Percentiles rank a stretch among this genome's conserved stretches.
Conservation (phyloP, 257 asterid genomes). For the Scutellaria galericulata region DNA sequence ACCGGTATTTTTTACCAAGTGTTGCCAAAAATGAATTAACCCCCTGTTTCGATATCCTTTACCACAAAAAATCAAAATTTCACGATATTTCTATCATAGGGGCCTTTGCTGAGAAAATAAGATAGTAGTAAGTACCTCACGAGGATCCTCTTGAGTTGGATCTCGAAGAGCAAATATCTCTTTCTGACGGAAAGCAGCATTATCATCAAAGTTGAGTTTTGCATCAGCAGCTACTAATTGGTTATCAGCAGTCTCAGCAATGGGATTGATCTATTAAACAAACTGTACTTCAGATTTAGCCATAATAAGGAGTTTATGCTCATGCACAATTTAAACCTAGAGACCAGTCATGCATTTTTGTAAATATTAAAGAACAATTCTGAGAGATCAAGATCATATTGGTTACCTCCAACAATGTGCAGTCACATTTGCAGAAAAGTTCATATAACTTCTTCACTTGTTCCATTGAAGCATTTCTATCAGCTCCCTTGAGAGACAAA, state of each 20-base stretch:
- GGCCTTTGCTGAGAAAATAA: not conserved
- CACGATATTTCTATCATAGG: no score
- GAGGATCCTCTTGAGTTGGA: constrained; percentile 97
- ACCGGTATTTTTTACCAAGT: no score
- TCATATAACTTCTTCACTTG: constrained; percentile 97
- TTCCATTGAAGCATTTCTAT: constrained; percentile 81
- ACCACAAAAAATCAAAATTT: no score
- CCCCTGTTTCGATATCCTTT: no score
- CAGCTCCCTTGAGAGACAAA: constrained; percentile 86
- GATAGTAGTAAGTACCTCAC: constrained; percentile 66
- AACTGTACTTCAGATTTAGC: constrained; percentile 26
- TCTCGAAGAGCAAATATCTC: constrained; percentile 86
- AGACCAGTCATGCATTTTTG: not conserved
- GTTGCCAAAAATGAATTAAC: no score
- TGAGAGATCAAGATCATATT: not conserved
- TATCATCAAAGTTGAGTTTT: constrained; percentile 94
- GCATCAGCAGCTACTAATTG: constrained; percentile 98
- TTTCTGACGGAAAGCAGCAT: constrained; percentile 92
- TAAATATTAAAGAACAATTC: not conserved
- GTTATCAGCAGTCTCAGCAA: constrained; percentile 93
- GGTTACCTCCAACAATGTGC: constrained; percentile 90
- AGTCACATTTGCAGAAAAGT: constrained; percentile 93
- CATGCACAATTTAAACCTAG: constrained; percentile 10
- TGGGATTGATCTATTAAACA: constrained; percentile 81
- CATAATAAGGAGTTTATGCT: constrained; percentile 23